These are phyloP conservation scores for Cladosporium sp. DNA, from an alignment of 2,329 filamentous ascomycete genomes.

Conservation along the genomic window DNA sequence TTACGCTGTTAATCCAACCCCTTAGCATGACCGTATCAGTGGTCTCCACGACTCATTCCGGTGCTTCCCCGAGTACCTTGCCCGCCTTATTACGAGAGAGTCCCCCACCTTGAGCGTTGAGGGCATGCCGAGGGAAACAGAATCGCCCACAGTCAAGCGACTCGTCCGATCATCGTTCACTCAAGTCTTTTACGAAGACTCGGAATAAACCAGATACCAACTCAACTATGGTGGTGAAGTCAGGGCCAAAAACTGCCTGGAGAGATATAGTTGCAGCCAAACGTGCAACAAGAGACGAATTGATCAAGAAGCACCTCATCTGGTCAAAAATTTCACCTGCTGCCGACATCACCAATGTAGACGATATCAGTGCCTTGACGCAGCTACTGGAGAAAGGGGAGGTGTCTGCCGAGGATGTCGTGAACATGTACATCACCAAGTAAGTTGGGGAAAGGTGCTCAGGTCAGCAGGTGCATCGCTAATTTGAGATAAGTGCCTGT, in stretches of 20 bases:
- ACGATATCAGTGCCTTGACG: background rate
- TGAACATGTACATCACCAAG: constrained; percentile 17
- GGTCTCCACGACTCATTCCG: background rate
- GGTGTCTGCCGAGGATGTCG: constrained; percentile 13
- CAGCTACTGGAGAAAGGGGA: background rate
- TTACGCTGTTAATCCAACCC: too few species aligned
- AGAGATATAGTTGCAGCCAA: constrained; percentile 2
- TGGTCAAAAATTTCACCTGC: too few species aligned
- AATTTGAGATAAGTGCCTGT: constrained; percentile 13
- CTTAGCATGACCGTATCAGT: background rate
- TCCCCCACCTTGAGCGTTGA: background rate
- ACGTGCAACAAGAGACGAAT: background rate
- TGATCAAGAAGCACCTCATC: background rate
- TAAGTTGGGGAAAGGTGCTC: background rate
- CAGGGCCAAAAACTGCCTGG: background rate
- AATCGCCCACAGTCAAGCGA: too few species aligned
- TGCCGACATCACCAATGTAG: background rate
- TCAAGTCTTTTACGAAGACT: background rate
- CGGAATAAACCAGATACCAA: background rate
- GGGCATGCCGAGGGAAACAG: background rate
- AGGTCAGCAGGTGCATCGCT: background rate
- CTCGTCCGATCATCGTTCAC: too few species aligned
- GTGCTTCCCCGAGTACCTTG: background rate
- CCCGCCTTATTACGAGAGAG: too few species aligned
- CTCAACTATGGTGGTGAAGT: background rate